Percentiles rank a stretch among this genome's conserved stretches.
Conservation (phyloP, 352 stramenopile genomes). For the Phytophthora fragariae region DNA sequence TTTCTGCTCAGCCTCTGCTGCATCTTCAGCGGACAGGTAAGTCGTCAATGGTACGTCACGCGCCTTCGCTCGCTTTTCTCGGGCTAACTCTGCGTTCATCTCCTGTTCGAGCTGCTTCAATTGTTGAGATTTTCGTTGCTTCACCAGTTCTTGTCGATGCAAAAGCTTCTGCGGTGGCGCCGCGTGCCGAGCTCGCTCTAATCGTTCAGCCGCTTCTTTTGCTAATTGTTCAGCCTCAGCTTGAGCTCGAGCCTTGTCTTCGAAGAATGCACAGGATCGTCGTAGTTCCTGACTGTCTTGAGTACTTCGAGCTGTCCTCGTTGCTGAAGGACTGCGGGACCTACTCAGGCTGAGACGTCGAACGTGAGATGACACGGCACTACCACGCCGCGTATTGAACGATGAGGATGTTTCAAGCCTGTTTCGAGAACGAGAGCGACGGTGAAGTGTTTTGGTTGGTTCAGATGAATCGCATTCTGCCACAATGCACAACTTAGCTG, state of each 20-base stretch:
- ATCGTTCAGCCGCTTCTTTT: conserved; percentile 36
- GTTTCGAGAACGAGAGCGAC: conserved; percentile 24
- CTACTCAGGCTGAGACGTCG: conserved; percentile 12
- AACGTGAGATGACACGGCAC: conserved; percentile 24
- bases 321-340: conserved; percentile 29
- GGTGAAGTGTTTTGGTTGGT: conserved; percentile 3
- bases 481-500: neutral
- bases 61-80: conserved; percentile 53
- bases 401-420: conserved; percentile 15
- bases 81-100: conserved; percentile 42
- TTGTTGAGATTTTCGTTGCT: conserved; percentile 52
- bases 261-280: conserved; percentile 62
- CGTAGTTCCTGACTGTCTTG: conserved; percentile 34
- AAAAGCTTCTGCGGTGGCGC: conserved; percentile 60
- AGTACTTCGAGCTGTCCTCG: conserved; percentile 22
- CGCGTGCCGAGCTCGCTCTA: conserved; percentile 57
- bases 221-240: conserved; percentile 42
- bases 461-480: conserved; percentile 24
- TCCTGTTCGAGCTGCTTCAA: conserved; percentile 46
- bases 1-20: conserved; percentile 43
- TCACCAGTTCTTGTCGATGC: conserved; percentile 53
- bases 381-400: conserved; percentile 3
- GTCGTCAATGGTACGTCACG: conserved; percentile 62
- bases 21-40: conserved; percentile 39
- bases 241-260: conserved; percentile 60